phyloP scores from a whole-genome alignment of 169 alveolate genomes.

The Haemoproteus tartakovskyi region DNA sequence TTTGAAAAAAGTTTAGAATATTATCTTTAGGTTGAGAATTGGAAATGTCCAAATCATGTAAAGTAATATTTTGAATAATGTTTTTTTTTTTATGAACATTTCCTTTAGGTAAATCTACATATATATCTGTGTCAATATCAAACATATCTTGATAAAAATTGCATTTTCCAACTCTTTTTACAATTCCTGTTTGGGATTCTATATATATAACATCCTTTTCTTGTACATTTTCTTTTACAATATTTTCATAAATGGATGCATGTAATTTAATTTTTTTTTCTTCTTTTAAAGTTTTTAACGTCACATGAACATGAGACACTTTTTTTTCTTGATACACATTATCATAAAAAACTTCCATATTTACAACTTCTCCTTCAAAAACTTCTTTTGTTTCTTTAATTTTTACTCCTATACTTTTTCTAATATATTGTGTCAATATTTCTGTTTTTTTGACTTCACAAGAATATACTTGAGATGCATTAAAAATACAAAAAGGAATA shows the following conservation, averaged over 20 bases:
- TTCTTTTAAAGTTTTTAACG: constrained; percentile 97
- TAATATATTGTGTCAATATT: constrained; percentile 65
- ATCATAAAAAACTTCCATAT: constrained; percentile 61
- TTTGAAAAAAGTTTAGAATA: constrained; percentile 75
- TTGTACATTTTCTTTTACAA: constrained; percentile 95
- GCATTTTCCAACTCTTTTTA: constrained; percentile 95
- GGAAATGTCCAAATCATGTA: constrained; percentile 97
- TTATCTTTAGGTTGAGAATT: constrained; percentile 93
- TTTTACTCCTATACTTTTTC: constrained; percentile 97
- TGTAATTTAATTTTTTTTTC: constrained; percentile 96
- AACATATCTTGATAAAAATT: constrained; percentile 95
- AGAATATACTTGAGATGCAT: constrained; percentile 66
- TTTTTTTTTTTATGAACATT: constrained; percentile 98
- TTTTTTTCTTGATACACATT: constrained; percentile 82
- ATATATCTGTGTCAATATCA: constrained; percentile 97
- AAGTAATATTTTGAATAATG: constrained; percentile 97
- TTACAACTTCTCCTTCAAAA: constrained; percentile 78
- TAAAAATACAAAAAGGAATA: constrained; percentile 63
- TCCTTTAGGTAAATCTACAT: constrained; percentile 97
- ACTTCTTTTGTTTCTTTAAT: constrained; percentile 97
- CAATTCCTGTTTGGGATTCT: constrained; percentile 96
- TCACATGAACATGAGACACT: constrained; percentile 91
- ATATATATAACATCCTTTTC: constrained; percentile 97
- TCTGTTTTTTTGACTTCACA: constrained; percentile 67
- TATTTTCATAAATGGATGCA: constrained; percentile 95